Percentiles rank a stretch among this genome's conserved stretches.
Conservation (phyloP, 2,329 filamentous ascomycete species). For the Paecilomyces sp. region DNA sequence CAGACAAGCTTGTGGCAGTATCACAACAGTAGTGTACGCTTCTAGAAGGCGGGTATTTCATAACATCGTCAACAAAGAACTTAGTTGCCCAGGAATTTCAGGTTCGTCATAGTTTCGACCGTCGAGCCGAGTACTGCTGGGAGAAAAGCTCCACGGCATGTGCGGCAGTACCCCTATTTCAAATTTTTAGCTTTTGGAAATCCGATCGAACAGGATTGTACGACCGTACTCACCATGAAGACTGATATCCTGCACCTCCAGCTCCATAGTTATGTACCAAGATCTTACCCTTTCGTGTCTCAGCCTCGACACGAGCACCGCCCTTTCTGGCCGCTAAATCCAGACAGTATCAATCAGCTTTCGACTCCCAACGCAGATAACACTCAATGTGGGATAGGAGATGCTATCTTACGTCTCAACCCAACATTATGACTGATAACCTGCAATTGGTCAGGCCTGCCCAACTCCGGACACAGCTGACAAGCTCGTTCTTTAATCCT, state of each 20-base stretch:
- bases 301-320: constrained; percentile 1
- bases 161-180: not conserved
- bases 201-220: not conserved
- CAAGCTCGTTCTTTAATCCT: constrained; percentile 1
- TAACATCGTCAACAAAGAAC: not conserved
- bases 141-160: constrained; percentile 1
- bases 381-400: not conserved
- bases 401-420: constrained; percentile 1
- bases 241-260: not conserved
- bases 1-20: not conserved
- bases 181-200: not conserved
- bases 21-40: not conserved
- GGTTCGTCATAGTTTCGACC: not conserved
- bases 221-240: not conserved
- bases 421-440: constrained; percentile 2
- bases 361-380: not conserved
- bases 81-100: not conserved
- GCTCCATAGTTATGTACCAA: not conserved
- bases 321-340: constrained; percentile 1
- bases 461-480: constrained; percentile 2
- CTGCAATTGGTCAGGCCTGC: not conserved
- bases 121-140: constrained; percentile 2
- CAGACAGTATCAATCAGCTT: not conserved
- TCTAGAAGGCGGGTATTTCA: not conserved
- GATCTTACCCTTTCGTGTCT: not conserved